Base-by-base conservation (phyloP, 352 stramenopile genomes). In the Phytophthora pseudosyringae region DNA sequence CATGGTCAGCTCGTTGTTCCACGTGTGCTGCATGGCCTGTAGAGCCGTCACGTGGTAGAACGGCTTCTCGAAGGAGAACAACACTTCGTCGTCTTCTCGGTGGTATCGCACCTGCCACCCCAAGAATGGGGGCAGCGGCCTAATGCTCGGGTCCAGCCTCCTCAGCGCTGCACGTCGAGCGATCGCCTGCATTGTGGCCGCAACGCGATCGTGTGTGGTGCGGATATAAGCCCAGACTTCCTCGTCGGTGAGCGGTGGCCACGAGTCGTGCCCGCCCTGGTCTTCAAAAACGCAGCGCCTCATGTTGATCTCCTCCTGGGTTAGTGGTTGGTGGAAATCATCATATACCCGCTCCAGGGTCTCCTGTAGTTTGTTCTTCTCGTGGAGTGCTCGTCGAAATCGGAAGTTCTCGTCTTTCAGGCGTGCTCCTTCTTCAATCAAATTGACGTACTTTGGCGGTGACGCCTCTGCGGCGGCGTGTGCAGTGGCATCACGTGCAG, bases 61-160 rank as follows among this genome's bases (percentile, higher is more conserved):
- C n/a, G 66, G 46, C 48, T 89, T 89, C 31, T 74, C 56, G 41
- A 84, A 87, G 4, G 64, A 61, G 48, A 87, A 77, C 21, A 81
- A 62, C 51, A 87, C 39, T 36, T 72, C 68, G 16, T 71, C 47
- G 36, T 54, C 66, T 29, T 78, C 43, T 51, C 73, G 62, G 28
- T 71, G 61, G 28, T 80, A 67, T 26, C 51, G 64, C 18, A 80
- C 64, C 6, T 76, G 57, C 73, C 78, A 88, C 7, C 75, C 75
- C 51, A 85, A 85, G 57, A 88, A 64, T 33, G 78, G 70, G n/a
- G 67, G 51, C 28, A 73, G 56, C 7, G 73, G 63, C 48, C 64
- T 59, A 5, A 69, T 53, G 12, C 32, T 49, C 0, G 55, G 48
- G 26, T 66, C 41, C 53, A 60, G 6, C 4, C 8, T 31, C 29